Percentiles rank a stretch among this genome's conserved stretches.
Evolutionary conservation across 2,329 filamentous ascomycete genomes (phyloP).

Genomic region (Shiraia sp.): DNA sequence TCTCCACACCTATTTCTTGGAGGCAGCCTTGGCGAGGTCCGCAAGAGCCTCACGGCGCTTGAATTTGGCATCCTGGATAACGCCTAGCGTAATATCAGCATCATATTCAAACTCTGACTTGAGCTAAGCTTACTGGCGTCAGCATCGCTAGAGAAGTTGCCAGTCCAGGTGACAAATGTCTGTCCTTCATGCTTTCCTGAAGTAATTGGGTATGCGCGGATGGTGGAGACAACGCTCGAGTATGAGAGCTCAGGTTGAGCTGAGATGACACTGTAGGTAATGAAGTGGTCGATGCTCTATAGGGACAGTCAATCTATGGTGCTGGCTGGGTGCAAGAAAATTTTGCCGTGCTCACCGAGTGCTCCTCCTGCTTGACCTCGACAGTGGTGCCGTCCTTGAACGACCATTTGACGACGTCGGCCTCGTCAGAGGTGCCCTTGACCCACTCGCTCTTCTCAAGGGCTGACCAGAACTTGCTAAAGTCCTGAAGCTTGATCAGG

Average conservation of each 20-base stretch:
- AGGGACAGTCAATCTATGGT: background rate
- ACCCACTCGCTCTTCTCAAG: constrained; percentile 65
- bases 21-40: constrained; percentile 62
- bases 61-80: constrained; percentile 76
- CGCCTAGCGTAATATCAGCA: constrained; percentile 51
- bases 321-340: background rate
- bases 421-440: constrained; percentile 66
- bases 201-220: constrained; percentile 68
- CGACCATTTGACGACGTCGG: constrained; percentile 69
- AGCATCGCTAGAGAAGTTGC: constrained; percentile 71
- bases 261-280: constrained; percentile 73
- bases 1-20: constrained; percentile 43
- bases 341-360: constrained; percentile 58
- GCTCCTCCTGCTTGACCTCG: constrained; percentile 77
- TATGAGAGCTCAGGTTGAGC: constrained; percentile 68
- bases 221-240: constrained; percentile 68
- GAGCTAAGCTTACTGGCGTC: constrained; percentile 62
- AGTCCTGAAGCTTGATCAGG: constrained; percentile 73
- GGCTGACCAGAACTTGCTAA: constrained; percentile 68
- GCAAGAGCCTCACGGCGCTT: constrained; percentile 73
- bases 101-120: background rate
- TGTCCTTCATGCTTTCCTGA: constrained; percentile 65
- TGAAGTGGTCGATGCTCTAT: constrained; percentile 72
- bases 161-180: constrained; percentile 71
- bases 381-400: constrained; percentile 71